Evolutionary conservation across 2,329 filamentous ascomycete species (phyloP), one percentile per base, ranked within the genome.

Genomic region (Calonectria henricotiae): DNA sequence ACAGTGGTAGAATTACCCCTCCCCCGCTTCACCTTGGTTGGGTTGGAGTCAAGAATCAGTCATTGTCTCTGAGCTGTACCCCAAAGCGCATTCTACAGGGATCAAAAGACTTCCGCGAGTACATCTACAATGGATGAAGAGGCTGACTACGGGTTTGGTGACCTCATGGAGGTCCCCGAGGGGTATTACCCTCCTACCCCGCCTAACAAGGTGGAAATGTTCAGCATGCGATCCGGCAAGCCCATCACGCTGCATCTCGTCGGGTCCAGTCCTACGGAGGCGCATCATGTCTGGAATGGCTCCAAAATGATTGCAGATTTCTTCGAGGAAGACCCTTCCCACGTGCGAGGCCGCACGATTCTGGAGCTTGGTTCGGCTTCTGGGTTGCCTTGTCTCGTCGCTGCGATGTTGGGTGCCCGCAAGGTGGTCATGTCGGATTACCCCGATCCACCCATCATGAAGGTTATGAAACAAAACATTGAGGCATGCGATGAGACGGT

Each of bases 201-300:
- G 58, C 89, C 92, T 58, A 91, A 94, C 8, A 96, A 93, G 2
- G 90, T 89, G 71, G 90, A 93, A 72, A 88, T 90, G 49, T 93
- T 97, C 85, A 89, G 87, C 25, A 89, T 96, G 80, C 84, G 89
- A 67, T 90, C 89, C 41, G 93, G 93, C 70, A 80, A 90, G 73
- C 85, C 85, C 32, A 84, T 97, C 74, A 89, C 86, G 62, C 88
- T 98, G 73, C 90, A 93, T 77, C 89, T 98, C 83, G 94, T 98
- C 51, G 95, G 95, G 70, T 91, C 94, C 82, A 96, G 93, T 85
- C 94, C 95, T 27, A 89, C 97, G 15, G 97, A 97, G 89, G 95
- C 94, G 17, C 94, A 98, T 82, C 89, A 93, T 74, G 88, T 98
- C 35, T 98, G 96, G 96, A 97, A 98, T 82, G 95, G 94, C 71